These are phyloP conservation scores for Melampsora larici-populina DNA, from an alignment of 1,284 basidiomycete genomes.

Conservation along the genomic window DNA sequence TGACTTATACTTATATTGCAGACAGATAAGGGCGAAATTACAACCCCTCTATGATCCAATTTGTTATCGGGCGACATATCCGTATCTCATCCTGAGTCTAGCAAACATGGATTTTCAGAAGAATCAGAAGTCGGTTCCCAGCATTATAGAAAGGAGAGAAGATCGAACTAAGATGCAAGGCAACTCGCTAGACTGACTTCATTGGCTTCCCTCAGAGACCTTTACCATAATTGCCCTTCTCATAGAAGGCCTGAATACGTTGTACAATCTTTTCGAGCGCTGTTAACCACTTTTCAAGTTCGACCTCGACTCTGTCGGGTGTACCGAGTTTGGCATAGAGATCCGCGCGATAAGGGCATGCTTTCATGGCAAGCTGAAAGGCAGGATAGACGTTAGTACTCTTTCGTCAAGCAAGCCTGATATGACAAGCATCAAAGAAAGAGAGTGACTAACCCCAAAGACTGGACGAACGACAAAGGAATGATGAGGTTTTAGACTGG, in stretches of 20 bases:
- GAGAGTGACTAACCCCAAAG: constrained; percentile 59
- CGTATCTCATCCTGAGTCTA: no score
- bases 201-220: constrained; percentile 20
- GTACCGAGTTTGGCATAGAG: constrained; percentile 86
- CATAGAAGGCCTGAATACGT: constrained; percentile 35
- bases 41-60: no score
- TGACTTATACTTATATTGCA: no score
- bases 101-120: no score
- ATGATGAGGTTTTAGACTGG: constrained; percentile 78
- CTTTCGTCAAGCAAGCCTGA: background rate
- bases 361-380: constrained; percentile 76
- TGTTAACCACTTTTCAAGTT: constrained; percentile 72
- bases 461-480: constrained; percentile 79
- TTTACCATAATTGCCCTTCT: constrained; percentile 40
- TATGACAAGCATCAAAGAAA: background rate
- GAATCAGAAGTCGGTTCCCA: no score
- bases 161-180: no score
- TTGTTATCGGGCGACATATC: no score
- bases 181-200: no score
- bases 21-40: no score
- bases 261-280: constrained; percentile 34
- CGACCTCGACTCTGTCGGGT: constrained; percentile 67
- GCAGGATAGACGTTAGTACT: background rate
- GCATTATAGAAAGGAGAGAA: no score
- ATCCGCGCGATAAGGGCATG: constrained; percentile 83